Conservation (phyloP, 345 rosid genomes). For the Anacardium occidentale region DNA sequence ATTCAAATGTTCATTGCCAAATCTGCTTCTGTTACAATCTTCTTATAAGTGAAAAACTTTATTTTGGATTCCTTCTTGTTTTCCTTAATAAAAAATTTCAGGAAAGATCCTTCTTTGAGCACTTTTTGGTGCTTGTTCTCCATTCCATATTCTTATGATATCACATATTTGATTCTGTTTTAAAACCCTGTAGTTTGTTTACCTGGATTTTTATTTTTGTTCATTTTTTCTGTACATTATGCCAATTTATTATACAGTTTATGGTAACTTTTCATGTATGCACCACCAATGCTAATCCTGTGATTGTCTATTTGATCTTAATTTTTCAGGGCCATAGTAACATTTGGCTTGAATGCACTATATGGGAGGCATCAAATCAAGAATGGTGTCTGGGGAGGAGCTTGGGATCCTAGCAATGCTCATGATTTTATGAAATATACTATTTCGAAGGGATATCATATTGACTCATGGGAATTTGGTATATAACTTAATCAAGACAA, state of each 20-base stretch:
- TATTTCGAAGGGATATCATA: slow-evolving; percentile 61
- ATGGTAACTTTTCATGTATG: not conserved
- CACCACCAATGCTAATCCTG: not conserved
- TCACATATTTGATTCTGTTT: not conserved
- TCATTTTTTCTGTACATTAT: not conserved
- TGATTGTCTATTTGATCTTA: slow-evolving; percentile 16
- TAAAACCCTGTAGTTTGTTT: not conserved
- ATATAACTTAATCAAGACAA: slow-evolving; percentile 14
- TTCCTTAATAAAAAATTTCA: not conserved
- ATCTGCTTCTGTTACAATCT: not conserved
- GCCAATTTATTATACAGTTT: not conserved
- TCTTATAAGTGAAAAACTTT: not conserved
- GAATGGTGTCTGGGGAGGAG: slow-evolving; percentile 68
- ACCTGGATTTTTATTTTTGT: not conserved
- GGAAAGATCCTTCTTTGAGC: not conserved
- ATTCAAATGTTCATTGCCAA: not conserved
- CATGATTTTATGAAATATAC: slow-evolving; percentile 76
- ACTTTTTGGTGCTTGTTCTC: not conserved
- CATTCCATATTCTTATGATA: not conserved
- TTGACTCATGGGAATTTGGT: slow-evolving; percentile 99
- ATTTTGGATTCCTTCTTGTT: not conserved
- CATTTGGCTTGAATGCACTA: slow-evolving; percentile 91
- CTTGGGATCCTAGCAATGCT: slow-evolving; percentile 80
- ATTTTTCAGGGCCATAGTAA: slow-evolving; percentile 62
- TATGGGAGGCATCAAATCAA: slow-evolving; percentile 68